Evolutionary conservation across 139 green algal genomes (phyloP).

Genomic region (Tetradesmus lagerheimii): DNA sequence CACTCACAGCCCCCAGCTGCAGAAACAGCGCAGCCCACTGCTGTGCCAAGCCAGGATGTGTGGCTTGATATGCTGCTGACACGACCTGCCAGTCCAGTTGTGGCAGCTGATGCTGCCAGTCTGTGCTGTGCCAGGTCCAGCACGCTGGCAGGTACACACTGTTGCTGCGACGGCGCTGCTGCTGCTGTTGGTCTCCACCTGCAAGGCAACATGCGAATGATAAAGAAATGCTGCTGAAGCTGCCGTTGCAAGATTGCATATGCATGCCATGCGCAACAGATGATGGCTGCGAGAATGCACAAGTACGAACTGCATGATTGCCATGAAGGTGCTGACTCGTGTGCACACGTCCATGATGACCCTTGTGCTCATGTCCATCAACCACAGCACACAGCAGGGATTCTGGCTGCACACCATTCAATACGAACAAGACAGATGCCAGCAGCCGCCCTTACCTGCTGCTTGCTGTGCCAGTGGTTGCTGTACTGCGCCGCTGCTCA

Average conservation of each 20-base stretch:
- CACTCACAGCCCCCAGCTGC: constrained; percentile 5
- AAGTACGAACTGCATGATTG: no score
- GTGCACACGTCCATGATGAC: no score
- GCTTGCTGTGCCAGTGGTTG: not conserved
- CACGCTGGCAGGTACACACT: constrained; percentile 18
- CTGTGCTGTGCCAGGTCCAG: not conserved
- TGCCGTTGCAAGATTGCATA: no score
- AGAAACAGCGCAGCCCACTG: constrained; percentile 19
- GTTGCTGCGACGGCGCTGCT: not conserved
- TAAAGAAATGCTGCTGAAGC: not conserved
- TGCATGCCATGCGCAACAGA: not conserved
- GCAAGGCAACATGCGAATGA: not conserved
- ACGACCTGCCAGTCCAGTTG: constrained; percentile 1
- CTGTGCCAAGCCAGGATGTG: not conserved
- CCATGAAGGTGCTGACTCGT: no score
- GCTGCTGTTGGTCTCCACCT: not conserved
- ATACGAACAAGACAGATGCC: no score
- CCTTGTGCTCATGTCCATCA: no score
- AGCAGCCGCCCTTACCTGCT: not conserved
- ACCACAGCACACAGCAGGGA: no score
- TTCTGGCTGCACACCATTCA: no score
- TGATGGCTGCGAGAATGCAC: no score
- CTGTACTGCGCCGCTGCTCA: not conserved
- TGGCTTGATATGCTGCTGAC: not conserved
- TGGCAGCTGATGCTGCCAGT: constrained; percentile 29